These are phyloP conservation scores for Fragaria nilgerrensis DNA, from an alignment of 306 rosid genomes.

Conservation along the genomic window DNA sequence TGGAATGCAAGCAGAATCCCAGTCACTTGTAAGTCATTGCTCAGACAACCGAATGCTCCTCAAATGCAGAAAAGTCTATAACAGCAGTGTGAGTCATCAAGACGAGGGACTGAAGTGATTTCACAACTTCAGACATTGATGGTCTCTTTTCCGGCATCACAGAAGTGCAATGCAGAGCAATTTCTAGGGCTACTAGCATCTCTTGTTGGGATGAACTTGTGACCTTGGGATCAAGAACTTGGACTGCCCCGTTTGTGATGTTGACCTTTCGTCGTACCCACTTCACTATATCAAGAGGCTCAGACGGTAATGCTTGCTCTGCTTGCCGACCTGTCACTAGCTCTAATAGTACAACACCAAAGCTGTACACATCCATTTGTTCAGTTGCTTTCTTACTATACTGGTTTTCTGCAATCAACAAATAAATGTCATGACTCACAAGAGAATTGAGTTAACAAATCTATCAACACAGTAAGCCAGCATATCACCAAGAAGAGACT, in stretches of 20 bases:
- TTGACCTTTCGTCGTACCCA: slow-evolving; percentile 97
- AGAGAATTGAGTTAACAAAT: slow-evolving; percentile 1
- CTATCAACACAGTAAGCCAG: not conserved
- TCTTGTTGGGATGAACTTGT: slow-evolving; percentile 42
- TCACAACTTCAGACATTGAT: slow-evolving; percentile 67
- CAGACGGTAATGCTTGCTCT: slow-evolving; percentile 46
- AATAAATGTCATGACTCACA: slow-evolving; percentile 3
- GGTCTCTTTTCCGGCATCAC: slow-evolving; percentile 95
- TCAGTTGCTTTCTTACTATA: slow-evolving; percentile 74
- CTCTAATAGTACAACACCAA: slow-evolving; percentile 87
- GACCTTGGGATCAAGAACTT: slow-evolving; percentile 72
- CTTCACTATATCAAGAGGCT: slow-evolving; percentile 72
- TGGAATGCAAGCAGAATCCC: not conserved
- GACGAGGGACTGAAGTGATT: slow-evolving; percentile 62
- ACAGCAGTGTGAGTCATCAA: slow-evolving; percentile 33
- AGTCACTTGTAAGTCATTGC: slow-evolving; percentile 2
- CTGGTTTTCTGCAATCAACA: slow-evolving; percentile 64
- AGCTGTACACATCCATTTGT: slow-evolving; percentile 80
- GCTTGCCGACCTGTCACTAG: slow-evolving; percentile 82
- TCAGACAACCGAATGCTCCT: slow-evolving; percentile 45
- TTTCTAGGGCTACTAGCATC: slow-evolving; percentile 68
- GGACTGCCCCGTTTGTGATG: slow-evolving; percentile 64
- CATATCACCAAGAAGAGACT: not conserved
- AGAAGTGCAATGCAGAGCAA: slow-evolving; percentile 79
- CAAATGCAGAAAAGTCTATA: slow-evolving; percentile 35